Evolutionary conservation across 73 alveolate species (phyloP), one percentile per base, ranked within the genome.

Genomic region (Paramecium sexaurelia): DNA sequence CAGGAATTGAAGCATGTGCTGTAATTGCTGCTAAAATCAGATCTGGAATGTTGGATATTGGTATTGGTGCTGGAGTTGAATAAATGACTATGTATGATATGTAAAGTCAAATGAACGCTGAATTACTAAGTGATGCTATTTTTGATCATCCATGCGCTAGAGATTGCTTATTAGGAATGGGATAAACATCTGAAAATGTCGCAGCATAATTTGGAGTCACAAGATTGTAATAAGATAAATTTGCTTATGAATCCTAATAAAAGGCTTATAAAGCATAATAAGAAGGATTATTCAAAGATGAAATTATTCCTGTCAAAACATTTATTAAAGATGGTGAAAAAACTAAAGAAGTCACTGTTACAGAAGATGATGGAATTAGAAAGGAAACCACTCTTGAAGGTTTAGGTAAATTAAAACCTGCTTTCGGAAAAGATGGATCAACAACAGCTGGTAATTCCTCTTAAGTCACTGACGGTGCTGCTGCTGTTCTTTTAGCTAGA

Each of bases 61-160:
- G 99, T 45, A 95, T 99, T 67, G 99, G 99, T 32, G 99, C 99
- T 17, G 99, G 99, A 32, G 99, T 96, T 73, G 99, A 99, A 95
- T 92, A 96, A 84, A 99, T 99, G 99, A 92, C 99, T 78, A 94
- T 96, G 94, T 96, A 95, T 97, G 95, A 97, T 56, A 97, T 99
- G 99, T 93, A 94, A 92, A 96, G 96, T 68, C 96, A 98, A 93
- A 94, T 98, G 55, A 98, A 97, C 95, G 98, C 98, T 86, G 98
- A 98, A 66, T 93, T 92, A 73, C 91, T 98, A 85, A 93, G 98
- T 17, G 95, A 94, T 67, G 94, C 95, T 51, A 98, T 96, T 51
- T 93, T 95, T 91, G 98, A 99, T 92, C 97, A 97, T 96, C 98
- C 98, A 41, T 94, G 88, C 39, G 99, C 99, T 7, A 96, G 98